Percentiles rank a stretch among this genome's conserved stretches.
Conservation (phyloP, 768 basidiomycete species). For the Pisolithus sp. region DNA sequence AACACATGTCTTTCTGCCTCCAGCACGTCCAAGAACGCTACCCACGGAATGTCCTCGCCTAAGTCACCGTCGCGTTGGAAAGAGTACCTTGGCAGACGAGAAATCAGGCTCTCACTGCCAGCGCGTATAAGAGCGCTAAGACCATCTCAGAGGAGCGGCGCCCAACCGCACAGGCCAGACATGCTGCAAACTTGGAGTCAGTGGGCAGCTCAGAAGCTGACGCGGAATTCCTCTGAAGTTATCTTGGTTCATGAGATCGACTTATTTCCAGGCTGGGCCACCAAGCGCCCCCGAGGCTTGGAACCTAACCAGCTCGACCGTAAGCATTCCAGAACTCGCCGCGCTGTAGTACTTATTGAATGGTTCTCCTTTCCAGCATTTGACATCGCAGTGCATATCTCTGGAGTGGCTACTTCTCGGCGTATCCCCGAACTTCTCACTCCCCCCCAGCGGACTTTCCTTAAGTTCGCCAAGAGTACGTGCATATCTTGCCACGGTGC, state of each 20-base stretch:
- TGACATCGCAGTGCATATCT: slow-evolving; percentile 65
- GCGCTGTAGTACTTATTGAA: background rate
- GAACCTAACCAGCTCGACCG: slow-evolving; percentile 21
- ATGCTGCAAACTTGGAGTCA: slow-evolving; percentile 45
- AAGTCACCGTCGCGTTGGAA: slow-evolving; percentile 37
- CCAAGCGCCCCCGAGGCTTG: slow-evolving; percentile 37
- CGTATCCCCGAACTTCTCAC: slow-evolving; percentile 55
- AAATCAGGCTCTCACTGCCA: slow-evolving; percentile 27
- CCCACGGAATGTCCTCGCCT: slow-evolving; percentile 5
- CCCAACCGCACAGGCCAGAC: slow-evolving; percentile 13
- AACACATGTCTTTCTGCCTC: background rate
- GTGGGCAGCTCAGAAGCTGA: slow-evolving; percentile 59
- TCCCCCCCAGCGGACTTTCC: slow-evolving; percentile 71
- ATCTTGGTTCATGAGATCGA: slow-evolving; percentile 41
- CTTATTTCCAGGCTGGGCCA: slow-evolving; percentile 82
- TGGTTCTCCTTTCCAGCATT: slow-evolving; percentile 37
- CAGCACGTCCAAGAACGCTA: background rate
- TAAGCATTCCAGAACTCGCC: slow-evolving; percentile 3
- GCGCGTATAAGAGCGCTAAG: slow-evolving; percentile 9
- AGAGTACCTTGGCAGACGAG: slow-evolving; percentile 43
- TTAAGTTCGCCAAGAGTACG: slow-evolving; percentile 65
- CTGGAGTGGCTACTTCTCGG: slow-evolving; percentile 66
- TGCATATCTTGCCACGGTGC: slow-evolving; percentile 21
- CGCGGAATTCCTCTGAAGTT: slow-evolving; percentile 18
- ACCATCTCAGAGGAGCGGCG: slow-evolving; percentile 15